Evolutionary conservation across 768 basidiomycete species (phyloP), one percentile per base, ranked within the genome.

Genomic region (Dentipellis sp.): DNA sequence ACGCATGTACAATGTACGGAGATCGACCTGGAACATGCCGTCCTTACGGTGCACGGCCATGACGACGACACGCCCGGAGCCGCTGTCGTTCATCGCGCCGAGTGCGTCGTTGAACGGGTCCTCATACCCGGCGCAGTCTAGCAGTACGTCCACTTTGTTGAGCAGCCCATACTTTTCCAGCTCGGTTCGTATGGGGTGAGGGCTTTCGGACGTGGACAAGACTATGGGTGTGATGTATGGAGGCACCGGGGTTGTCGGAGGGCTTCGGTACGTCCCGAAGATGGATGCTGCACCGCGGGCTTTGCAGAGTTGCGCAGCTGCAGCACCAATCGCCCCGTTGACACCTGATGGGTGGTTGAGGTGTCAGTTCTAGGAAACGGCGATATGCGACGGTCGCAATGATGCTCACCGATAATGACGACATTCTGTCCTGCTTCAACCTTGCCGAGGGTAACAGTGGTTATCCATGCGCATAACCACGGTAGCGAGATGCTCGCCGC

Each of bases 21-120:
- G n/a, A 42, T 68, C 48, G 49, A 70, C 46, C 0, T 65, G 63
- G 52, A 70, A 70, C 53, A 66, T 8, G 23, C 67, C 67, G 10
- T 70, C 69, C 21, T 66, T 64, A 10, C 71, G 59, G 35, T 70
- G 69, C 1, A 65, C 69, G 12, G 69, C 71, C 69, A 70, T 70
- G 7, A 69, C 67, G 38, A 70, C 65, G 6, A 65, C 71, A 9
- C 70, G 68, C 0, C 71, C 70, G 2, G 62, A 45, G 0, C 68
- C 68, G 2, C 59, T 70, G 40, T 19, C 40, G 14, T 14, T 42
- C 69, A 70, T 72, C 3, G 65, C 71, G 34, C 57, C 58, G 50
- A 70, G 42, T 4, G 69, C 71, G 6, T 72, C 69, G 38, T 72
- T 71, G 54, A 70, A 64, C 10, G 69, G 68, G 3, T 52, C 46